Conservation (phyloP, 208 protist genomes). For the Herpetomonas tarakana region DNA sequence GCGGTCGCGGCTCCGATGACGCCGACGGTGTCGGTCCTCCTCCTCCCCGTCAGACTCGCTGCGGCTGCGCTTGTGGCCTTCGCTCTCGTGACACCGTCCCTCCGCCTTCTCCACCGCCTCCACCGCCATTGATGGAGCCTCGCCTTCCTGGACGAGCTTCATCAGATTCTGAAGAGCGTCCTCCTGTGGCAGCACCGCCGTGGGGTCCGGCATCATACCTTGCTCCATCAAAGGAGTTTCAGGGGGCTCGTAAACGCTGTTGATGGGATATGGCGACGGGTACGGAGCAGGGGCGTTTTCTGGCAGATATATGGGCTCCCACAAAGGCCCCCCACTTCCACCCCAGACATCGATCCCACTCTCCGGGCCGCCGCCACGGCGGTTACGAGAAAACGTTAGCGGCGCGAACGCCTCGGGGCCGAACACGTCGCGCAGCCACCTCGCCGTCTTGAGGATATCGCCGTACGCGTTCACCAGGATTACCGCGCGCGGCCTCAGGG, state of each 20-base stretch:
- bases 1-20: constrained; percentile 8
- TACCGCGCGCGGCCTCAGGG: constrained; percentile 30
- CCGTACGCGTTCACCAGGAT: constrained; percentile 42
- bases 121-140: background rate
- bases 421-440: constrained; percentile 54
- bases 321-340: too few species aligned
- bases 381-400: constrained; percentile 29
- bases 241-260: too few species aligned
- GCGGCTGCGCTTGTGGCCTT: background rate
- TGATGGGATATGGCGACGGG: too few species aligned
- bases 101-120: background rate
- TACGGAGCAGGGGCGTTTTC: background rate
- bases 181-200: background rate
- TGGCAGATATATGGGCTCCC: background rate
- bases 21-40: constrained; percentile 4
- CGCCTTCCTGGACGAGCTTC: background rate
- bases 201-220: background rate
- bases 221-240: too few species aligned
- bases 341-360: background rate
- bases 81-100: too few species aligned
- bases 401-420: constrained; percentile 42
- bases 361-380: background rate
- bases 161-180: background rate
- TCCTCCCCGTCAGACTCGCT: background rate
- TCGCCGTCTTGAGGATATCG: constrained; percentile 31